Percentiles rank a stretch among this genome's conserved stretches.
These are phyloP conservation scores for Leccinum uliginosum DNA, from an alignment of 768 basidiomycete species.

Conservation along the genomic window DNA sequence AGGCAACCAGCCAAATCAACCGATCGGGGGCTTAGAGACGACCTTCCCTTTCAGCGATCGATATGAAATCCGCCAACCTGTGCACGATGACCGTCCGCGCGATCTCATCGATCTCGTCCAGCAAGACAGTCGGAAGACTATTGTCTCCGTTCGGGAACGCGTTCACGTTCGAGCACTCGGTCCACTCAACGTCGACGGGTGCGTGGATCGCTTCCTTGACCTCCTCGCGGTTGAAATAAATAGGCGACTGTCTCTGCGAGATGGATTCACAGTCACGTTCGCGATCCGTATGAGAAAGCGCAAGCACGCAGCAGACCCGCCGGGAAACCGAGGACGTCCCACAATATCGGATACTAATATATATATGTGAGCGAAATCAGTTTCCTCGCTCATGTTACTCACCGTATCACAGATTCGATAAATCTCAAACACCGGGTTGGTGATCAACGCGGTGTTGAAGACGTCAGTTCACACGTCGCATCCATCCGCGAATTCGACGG, in stretches of 20 bases:
- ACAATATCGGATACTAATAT: constrained; percentile 53
- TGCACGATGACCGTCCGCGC: constrained; percentile 64
- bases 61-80: constrained; percentile 67
- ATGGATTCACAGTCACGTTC: constrained; percentile 29
- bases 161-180: constrained; percentile 53
- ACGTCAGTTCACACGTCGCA: constrained; percentile 70
- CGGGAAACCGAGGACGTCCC: constrained; percentile 85
- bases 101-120: constrained; percentile 74
- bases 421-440: constrained; percentile 75
- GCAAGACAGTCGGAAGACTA: constrained; percentile 63
- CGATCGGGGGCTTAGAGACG: background rate
- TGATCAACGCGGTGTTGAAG: constrained; percentile 51
- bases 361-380: too few relatives aligned
- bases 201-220: constrained; percentile 69
- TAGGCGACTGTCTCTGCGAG: constrained; percentile 49
- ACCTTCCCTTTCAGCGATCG: constrained; percentile 69
- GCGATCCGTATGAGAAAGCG: too few relatives aligned
- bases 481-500: constrained; percentile 39
- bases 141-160: constrained; percentile 62
- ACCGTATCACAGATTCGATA: constrained; percentile 74
- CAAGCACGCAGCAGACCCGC: constrained; percentile 15
- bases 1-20: background rate
- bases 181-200: constrained; percentile 47
- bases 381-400: constrained; percentile 20
- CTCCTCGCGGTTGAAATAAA: constrained; percentile 68